Base-by-base conservation (phyloP, 2,329 filamentous ascomycete genomes). In the Beauveria varroae region DNA sequence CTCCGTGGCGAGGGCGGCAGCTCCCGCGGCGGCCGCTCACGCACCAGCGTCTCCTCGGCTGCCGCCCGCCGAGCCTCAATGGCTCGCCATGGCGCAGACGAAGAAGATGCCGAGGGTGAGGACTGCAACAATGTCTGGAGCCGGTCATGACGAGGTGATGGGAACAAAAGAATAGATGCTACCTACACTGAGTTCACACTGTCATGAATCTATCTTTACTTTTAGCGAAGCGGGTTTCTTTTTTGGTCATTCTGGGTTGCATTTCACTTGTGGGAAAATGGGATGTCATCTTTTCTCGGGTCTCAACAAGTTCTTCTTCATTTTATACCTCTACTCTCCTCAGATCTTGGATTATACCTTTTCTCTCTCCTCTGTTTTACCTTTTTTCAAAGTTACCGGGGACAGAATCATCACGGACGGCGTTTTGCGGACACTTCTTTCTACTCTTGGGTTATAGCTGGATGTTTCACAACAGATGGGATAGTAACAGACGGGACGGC, bases 81-180 rank as follows among this genome's bases (percentile, higher is more conserved):
- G 28, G 28, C 56, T 18, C 50, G 43, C 5, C 41, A 57, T 12
- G 61, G 37, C 53, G 57, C 40, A 12, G 54, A 61, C 2, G 67
- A 70, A 6, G 65, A 68, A 55, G 70, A 72, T 34, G 70, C 70
- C 24, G 70, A 72, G 57, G 68, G 70, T 10, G 70, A 72, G 55
- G 67, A 68, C 26, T 68, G 61, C 52, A 43, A 3, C 16, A 43
- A 3, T 9, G 18, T 37, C 22, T 59, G 57, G 57, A 52, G n/a
- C 14, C 57, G 47, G 22, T 47, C 43, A 47, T 49, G 20, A 43
- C 16, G 1, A 6, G 14, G 18, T 20, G n/a, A 49, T 8, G 10
- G 26, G 49, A 18, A n/a, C 10, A 57, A 40, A 28, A 28, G 20
- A 28, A 43, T 26, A 40, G 44, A 50, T 34, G 2, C 10, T 24